A percentile compares a stretch with the other conserved stretches of the same genome.
Conservation (phyloP, 352 stramenopile species). For the Pythium phragmiticola region DNA sequence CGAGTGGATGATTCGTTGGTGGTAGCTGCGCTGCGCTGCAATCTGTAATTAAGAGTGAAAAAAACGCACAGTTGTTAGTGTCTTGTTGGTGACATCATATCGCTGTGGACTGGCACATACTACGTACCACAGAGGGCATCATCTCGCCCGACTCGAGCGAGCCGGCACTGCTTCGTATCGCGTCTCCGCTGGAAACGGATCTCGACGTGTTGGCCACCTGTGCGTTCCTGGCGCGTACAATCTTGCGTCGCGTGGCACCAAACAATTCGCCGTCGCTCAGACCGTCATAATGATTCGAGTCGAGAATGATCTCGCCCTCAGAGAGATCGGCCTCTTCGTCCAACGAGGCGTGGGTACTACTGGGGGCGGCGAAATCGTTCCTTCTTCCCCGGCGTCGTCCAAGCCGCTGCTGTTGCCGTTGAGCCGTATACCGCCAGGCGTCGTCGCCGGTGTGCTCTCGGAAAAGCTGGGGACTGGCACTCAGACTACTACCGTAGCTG, state of each 20-base stretch:
- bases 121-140: constrained; percentile 36
- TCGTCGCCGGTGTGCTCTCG: constrained; percentile 8
- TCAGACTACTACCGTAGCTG: constrained; percentile 15
- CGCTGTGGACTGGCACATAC: constrained; percentile 15
- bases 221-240: constrained; percentile 33
- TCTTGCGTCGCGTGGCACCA: constrained; percentile 29
- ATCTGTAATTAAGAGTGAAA: constrained; percentile 7
- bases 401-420: constrained; percentile 4
- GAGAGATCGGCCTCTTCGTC: constrained; percentile 22
- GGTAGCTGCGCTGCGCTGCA: constrained; percentile 21
- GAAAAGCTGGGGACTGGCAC: constrained; percentile 18
- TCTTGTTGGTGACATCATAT: background rate
- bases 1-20: constrained; percentile 17
- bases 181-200: background rate
- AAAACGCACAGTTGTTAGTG: background rate
- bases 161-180: constrained; percentile 10
- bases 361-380: background rate
- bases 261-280: constrained; percentile 73
- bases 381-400: background rate
- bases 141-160: constrained; percentile 62
- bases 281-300: constrained; percentile 16
- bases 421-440: constrained; percentile 10
- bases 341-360: background rate
- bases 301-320: constrained; percentile 31
- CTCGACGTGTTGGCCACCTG: background rate